phyloP scores from a whole-genome alignment of 1,284 basidiomycete species.

The Malassezia restricta region DNA sequence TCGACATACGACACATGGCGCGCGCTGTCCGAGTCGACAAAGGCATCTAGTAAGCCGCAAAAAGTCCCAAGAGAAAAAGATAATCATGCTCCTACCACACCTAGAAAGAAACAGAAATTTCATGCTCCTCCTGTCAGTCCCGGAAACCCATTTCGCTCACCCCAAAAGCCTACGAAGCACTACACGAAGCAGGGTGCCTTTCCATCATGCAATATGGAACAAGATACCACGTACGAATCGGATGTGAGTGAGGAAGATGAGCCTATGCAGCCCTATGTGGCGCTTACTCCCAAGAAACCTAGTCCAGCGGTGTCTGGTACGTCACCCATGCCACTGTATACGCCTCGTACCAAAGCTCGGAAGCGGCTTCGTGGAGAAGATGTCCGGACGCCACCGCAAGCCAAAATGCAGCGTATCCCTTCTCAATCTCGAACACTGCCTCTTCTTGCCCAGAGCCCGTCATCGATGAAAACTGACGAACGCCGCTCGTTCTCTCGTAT shows the following conservation, averaged over 20 bases:
- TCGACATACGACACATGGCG: conserved; percentile 15
- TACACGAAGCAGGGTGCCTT: conserved; percentile 3
- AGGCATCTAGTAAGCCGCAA: not conserved
- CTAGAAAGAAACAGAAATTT: conserved; percentile 1
- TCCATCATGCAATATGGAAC: not conserved
- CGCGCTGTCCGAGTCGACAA: not conserved
- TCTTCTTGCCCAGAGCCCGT: conserved; percentile 7
- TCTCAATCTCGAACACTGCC: not conserved
- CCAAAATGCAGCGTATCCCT: not conserved
- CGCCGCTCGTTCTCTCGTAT: conserved; percentile 2
- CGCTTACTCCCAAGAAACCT: not conserved
- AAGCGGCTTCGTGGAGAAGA: conserved; percentile 14
- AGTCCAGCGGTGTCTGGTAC: not conserved
- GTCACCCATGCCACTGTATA: conserved; percentile 1
- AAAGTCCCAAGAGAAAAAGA: not conserved
- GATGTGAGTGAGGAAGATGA: conserved; percentile 14
- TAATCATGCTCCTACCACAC: not conserved
- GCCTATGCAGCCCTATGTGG: not conserved
- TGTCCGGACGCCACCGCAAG: conserved; percentile 6
- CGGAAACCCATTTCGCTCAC: conserved; percentile 14
- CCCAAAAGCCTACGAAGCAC: not conserved
- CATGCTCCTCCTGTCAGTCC: not conserved
- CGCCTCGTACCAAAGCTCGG: conserved; percentile 14
- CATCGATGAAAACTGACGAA: not conserved
- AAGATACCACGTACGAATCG: conserved; percentile 3